Percentiles rank a stretch among this genome's conserved stretches.
Conservation (phyloP, 1,284 basidiomycete species). For the Irpex rosettiformis region DNA sequence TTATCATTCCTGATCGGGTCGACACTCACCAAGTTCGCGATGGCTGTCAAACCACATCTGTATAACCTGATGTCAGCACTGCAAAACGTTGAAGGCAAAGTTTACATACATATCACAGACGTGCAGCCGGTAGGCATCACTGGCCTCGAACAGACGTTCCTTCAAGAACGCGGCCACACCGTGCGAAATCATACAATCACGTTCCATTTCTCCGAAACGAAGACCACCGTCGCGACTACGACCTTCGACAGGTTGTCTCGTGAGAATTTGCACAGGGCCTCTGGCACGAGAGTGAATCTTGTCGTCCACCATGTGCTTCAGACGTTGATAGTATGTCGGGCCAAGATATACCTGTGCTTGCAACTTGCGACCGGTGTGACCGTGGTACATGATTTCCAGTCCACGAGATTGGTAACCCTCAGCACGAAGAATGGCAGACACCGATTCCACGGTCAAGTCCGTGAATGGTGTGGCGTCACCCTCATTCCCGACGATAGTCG, state of each 20-base stretch:
- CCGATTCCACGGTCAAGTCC: conserved; percentile 94
- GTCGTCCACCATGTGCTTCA: conserved; percentile 99
- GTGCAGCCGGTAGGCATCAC: conserved; percentile 93
- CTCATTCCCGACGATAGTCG: conserved; percentile 93
- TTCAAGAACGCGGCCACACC: conserved; percentile 98
- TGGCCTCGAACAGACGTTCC: conserved; percentile 90
- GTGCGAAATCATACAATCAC: conserved; percentile 99
- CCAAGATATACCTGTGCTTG: conserved; percentile 98
- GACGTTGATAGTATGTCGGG: conserved; percentile 97
- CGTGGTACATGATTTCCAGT: conserved; percentile 98
- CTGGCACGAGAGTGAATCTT: conserved; percentile 98
- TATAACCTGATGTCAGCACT: conserved; percentile 14
- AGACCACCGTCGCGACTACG: conserved; percentile 97
- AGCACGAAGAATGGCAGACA: conserved; percentile 78
- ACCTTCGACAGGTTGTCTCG: conserved; percentile 98
- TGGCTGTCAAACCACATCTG: conserved; percentile 91
- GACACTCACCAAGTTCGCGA: conserved; percentile 82
- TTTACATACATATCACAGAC: conserved; percentile 87
- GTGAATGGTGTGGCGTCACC: conserved; percentile 99
- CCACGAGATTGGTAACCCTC: conserved; percentile 96
- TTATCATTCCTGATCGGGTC: background rate
- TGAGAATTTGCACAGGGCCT: conserved; percentile 97
- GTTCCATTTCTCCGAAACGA: conserved; percentile 99
- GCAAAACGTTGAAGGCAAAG: background rate
- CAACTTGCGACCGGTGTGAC: conserved; percentile 95